Conservation (phyloP, 495 filamentous ascomycete species). For the Talaromyces trachyspermus region DNA sequence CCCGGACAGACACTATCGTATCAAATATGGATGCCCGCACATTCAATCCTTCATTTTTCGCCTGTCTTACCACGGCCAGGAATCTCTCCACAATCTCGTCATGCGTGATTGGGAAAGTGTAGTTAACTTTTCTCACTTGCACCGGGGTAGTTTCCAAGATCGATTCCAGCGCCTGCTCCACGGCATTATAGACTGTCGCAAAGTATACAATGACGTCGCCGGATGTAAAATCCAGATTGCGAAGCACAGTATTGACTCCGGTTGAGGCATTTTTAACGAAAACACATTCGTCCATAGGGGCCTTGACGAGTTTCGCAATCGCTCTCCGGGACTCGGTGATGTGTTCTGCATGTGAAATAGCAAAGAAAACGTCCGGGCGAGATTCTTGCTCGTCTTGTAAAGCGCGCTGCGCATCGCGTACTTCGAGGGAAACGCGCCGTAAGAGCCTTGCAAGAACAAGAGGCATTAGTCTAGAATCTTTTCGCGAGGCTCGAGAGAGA, state of each 20-base stretch:
- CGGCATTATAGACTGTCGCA: slow-evolving; percentile 67
- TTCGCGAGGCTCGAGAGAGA: background rate
- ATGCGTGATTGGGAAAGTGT: slow-evolving; percentile 54
- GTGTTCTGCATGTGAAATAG: slow-evolving; percentile 47
- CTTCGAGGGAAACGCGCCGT: slow-evolving; percentile 61
- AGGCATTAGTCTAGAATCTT: background rate
- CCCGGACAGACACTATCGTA: slow-evolving; percentile 69
- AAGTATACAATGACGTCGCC: slow-evolving; percentile 63
- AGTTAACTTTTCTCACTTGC: slow-evolving; percentile 29
- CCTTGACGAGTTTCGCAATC: slow-evolving; percentile 56
- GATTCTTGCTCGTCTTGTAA: slow-evolving; percentile 57
- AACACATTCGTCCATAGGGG: slow-evolving; percentile 55
- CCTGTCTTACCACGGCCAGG: slow-evolving; percentile 33
- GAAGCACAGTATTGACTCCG: slow-evolving; percentile 72
- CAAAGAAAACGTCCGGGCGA: slow-evolving; percentile 65
- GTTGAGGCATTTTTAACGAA: slow-evolving; percentile 78
- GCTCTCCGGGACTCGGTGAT: slow-evolving; percentile 58
- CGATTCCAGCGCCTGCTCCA: slow-evolving; percentile 62
- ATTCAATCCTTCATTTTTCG: slow-evolving; percentile 34
- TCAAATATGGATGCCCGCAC: slow-evolving; percentile 69
- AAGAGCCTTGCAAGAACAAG: slow-evolving; percentile 52
- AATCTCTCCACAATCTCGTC: slow-evolving; percentile 50
- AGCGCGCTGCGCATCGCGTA: slow-evolving; percentile 48
- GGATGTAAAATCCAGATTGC: slow-evolving; percentile 53
- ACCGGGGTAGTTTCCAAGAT: slow-evolving; percentile 52